Evolutionary conservation across 2,329 filamentous ascomycete genomes (phyloP).

Genomic region (Fusarium algeriense): DNA sequence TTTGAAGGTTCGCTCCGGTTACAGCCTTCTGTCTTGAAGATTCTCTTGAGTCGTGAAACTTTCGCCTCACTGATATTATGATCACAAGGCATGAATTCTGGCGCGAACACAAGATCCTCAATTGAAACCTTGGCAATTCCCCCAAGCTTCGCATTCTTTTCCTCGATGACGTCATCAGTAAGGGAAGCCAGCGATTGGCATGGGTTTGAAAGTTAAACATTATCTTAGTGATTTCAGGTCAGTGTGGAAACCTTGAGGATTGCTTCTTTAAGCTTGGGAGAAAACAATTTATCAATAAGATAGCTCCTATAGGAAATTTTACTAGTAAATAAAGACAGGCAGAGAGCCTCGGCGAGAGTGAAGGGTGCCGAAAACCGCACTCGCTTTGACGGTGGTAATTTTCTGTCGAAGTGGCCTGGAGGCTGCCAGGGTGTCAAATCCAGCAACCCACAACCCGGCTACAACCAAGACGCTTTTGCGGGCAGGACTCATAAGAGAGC

Average conservation of each 20-base stretch:
- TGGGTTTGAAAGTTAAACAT: not conserved
- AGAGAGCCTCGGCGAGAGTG: not conserved
- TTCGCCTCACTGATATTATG: conserved; percentile 1
- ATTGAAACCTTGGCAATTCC: conserved; percentile 3
- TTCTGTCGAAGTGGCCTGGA: not conserved
- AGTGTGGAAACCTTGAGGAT: not conserved
- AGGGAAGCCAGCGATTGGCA: not conserved
- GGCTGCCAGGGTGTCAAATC: not conserved
- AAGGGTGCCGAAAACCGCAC: not conserved
- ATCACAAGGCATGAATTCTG: conserved; percentile 6
- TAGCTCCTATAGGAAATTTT: not conserved
- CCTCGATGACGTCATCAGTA: not conserved
- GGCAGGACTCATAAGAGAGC: not conserved
- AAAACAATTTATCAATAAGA: not conserved
- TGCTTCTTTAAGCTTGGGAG: not conserved
- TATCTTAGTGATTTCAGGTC: not conserved
- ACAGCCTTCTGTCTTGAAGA: conserved; percentile 12
- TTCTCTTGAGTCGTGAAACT: conserved; percentile 9
- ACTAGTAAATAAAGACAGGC: not conserved
- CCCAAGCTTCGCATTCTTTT: not conserved
- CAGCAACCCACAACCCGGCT: not conserved
- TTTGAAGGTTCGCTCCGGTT: not conserved
- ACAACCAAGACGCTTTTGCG: not conserved
- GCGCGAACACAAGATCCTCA: not conserved
- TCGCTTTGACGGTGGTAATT: not conserved